These are phyloP conservation scores for Blastobotrys capitulatus DNA, from an alignment of 1,139 yeast genomes.

Conservation along the genomic window DNA sequence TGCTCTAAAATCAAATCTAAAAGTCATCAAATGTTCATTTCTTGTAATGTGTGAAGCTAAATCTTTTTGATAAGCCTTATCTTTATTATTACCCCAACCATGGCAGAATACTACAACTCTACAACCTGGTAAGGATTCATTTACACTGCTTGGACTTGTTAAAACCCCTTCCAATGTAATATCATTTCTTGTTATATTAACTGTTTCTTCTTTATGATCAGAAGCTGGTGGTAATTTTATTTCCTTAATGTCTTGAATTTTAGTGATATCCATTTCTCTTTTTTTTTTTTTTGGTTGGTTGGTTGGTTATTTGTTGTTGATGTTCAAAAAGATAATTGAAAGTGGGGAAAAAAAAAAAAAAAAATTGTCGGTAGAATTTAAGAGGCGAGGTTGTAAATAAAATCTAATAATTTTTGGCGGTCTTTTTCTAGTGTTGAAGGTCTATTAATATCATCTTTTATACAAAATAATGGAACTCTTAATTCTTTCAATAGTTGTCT, in stretches of 20 bases:
- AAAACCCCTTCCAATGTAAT: slow-evolving; percentile 13
- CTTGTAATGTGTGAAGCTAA: slow-evolving; percentile 58
- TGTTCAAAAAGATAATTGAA: too few species aligned
- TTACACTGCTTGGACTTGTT: slow-evolving; percentile 12
- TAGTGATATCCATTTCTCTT: neutral
- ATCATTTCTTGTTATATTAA: neutral
- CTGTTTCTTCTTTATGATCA: neutral
- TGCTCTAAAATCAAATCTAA: slow-evolving; percentile 77
- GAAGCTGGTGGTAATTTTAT: neutral
- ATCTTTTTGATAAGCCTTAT: slow-evolving; percentile 63
- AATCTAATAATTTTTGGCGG: slow-evolving; percentile 19
- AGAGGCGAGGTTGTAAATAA: slow-evolving; percentile 19
- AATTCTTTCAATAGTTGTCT: slow-evolving; percentile 19
- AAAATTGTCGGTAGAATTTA: neutral
- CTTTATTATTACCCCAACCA: slow-evolving; percentile 79
- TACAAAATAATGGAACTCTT: slow-evolving; percentile 26
- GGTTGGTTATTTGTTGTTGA: neutral
- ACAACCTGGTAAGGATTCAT: slow-evolving; percentile 27
- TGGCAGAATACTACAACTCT: slow-evolving; percentile 41
- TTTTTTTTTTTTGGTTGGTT: neutral
- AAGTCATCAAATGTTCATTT: slow-evolving; percentile 53
- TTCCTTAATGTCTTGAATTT: neutral
- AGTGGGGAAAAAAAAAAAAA: neutral
- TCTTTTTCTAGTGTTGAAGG: slow-evolving; percentile 13
- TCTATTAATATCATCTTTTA: slow-evolving; percentile 9